Percentiles rank a stretch among this genome's conserved stretches.
These are phyloP conservation scores for Ogataea nitratoaversa DNA, from an alignment of 805 yeast species.

Conservation along the genomic window DNA sequence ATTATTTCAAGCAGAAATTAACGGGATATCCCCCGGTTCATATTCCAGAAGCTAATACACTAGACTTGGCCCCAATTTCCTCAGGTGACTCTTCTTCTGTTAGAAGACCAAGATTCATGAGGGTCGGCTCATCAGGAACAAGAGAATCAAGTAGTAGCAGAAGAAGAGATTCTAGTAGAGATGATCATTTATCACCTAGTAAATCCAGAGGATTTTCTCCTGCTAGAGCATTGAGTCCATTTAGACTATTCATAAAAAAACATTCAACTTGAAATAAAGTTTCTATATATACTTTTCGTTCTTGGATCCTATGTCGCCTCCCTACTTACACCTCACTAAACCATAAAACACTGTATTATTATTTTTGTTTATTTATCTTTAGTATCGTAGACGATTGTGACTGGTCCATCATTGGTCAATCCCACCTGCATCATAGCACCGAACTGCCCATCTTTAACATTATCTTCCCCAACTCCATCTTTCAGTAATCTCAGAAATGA, in stretches of 20 bases:
- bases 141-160: conserved; percentile 3
- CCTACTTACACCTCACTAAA: neutral
- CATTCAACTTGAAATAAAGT: neutral
- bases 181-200: conserved; percentile 16
- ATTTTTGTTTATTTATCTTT: conserved; percentile 30
- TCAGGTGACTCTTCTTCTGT: conserved; percentile 6
- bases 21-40: neutral
- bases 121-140: conserved; percentile 13
- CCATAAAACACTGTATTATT: neutral
- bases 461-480: conserved; percentile 51
- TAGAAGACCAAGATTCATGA: conserved; percentile 23
- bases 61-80: neutral
- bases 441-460: conserved; percentile 82
- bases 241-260: conserved; percentile 21
- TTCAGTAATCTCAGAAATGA: conserved; percentile 46
- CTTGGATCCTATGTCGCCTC: neutral
- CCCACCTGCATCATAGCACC: conserved; percentile 98
- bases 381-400: conserved; percentile 80
- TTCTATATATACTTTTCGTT: neutral
- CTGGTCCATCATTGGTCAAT: conserved; percentile 89
- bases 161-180: conserved; percentile 15
- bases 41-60: neutral
- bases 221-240: conserved; percentile 30
- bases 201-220: conserved; percentile 27
- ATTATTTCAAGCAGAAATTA: conserved; percentile 1